Evolutionary conservation across 78 protist genomes (phyloP).

Genomic region (Diacronema lutheri): DNA sequence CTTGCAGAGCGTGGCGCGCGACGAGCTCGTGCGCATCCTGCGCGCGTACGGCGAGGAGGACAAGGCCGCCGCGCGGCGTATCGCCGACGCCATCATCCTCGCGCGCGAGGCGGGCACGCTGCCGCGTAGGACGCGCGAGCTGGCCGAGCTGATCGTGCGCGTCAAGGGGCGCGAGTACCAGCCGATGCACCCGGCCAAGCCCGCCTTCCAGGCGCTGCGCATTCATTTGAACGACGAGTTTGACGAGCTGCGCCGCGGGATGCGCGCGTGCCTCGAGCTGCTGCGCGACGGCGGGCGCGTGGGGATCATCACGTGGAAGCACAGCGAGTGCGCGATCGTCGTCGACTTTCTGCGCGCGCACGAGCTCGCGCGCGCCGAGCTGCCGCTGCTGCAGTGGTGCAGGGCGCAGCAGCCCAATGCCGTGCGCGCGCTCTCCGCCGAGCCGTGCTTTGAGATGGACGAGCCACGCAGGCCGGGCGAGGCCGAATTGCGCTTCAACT

Average conservation of each 20-base stretch:
- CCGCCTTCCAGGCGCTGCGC: slow-evolving; percentile 16
- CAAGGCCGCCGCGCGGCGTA: neutral
- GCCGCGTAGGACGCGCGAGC: neutral
- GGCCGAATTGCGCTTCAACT: neutral
- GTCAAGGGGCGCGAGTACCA: slow-evolving; percentile 8
- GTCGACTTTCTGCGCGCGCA: neutral
- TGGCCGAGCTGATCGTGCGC: neutral
- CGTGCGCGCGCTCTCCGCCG: neutral
- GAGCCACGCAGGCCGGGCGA: neutral
- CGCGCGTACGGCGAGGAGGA: neutral
- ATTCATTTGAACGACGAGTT: slow-evolving; percentile 12
- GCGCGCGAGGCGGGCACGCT: neutral
- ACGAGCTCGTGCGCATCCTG: neutral
- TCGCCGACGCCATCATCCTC: slow-evolving; percentile 1
- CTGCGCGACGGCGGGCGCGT: neutral
- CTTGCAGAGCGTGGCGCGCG: neutral
- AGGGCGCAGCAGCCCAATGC: neutral
- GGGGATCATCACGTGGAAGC: slow-evolving; percentile 15
- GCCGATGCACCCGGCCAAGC: slow-evolving; percentile 25
- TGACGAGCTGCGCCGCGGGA: neutral
- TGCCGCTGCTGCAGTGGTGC: neutral
- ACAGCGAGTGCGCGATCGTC: neutral
- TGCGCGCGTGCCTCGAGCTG: neutral
- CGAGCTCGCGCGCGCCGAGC: neutral
- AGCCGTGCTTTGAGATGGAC: neutral